These are phyloP conservation scores for Samsoniella hepiali DNA, from an alignment of 2,329 filamentous ascomycete species.

Conservation along the genomic window DNA sequence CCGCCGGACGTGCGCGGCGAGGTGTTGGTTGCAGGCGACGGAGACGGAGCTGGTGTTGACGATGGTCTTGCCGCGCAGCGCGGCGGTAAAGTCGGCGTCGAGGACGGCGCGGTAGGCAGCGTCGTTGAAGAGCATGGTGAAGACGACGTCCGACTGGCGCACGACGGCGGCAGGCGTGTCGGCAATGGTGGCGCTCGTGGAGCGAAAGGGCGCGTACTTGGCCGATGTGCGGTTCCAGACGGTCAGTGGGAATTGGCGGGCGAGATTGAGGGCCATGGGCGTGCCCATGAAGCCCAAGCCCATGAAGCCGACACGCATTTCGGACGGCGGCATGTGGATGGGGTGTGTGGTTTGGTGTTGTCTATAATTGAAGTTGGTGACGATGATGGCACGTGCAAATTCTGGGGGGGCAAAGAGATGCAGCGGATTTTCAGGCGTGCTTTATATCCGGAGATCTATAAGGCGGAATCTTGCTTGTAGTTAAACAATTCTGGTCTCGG, in stretches of 20 bases:
- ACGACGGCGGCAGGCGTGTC: constrained; percentile 27
- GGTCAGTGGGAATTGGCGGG: constrained; percentile 26
- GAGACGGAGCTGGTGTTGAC: constrained; percentile 32
- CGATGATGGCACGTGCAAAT: neutral
- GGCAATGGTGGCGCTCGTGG: constrained; percentile 25
- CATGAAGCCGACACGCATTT: constrained; percentile 30
- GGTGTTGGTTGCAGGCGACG: constrained; percentile 25
- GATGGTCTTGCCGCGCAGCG: constrained; percentile 30
- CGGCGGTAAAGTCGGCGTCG: constrained; percentile 23
- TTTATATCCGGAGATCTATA: neutral
- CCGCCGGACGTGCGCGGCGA: constrained; percentile 24
- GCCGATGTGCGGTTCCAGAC: constrained; percentile 32
- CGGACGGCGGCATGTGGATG: neutral
- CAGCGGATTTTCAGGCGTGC: neutral
- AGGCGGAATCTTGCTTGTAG: neutral
- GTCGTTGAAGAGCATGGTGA: constrained; percentile 32
- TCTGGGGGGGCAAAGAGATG: neutral
- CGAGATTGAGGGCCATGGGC: constrained; percentile 33
- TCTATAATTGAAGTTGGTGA: neutral
- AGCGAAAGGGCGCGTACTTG: constrained; percentile 26
- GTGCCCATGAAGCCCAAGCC: constrained; percentile 33
- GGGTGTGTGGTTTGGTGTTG: neutral
- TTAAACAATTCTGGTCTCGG: neutral
- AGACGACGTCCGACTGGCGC: constrained; percentile 29
- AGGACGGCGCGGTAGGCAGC: constrained; percentile 27